Conservation (phyloP, 2,329 filamentous ascomycete species). For the Botryotinia narcissicola region DNA sequence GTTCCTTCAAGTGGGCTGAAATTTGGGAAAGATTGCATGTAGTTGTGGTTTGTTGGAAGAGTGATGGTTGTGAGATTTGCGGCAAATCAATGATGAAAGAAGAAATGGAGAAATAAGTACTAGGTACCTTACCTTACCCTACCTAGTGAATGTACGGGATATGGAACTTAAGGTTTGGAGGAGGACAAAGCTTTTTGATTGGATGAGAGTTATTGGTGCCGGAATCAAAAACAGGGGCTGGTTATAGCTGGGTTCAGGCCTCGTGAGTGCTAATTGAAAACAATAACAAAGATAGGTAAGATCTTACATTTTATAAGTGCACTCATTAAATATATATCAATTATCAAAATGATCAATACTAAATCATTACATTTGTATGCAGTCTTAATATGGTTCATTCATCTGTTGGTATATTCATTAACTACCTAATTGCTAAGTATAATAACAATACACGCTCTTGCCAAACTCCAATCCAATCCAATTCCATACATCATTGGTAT, state of each 20-base stretch:
- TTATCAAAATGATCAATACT: not conserved
- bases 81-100: slow-evolving; percentile 20
- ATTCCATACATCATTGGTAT: not conserved
- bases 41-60: not conserved
- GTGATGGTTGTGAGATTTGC: not conserved
- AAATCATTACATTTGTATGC: not conserved
- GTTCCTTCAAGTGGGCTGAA: not conserved
- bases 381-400: not conserved
- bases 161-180: slow-evolving; percentile 6
- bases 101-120: slow-evolving; percentile 4
- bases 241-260: not conserved
- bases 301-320: not conserved
- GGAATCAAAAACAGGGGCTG: not conserved
- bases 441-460: not conserved
- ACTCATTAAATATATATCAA: not conserved
- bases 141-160: not conserved
- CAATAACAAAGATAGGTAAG: not conserved
- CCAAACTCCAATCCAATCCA: not conserved
- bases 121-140: not conserved
- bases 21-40: not conserved
- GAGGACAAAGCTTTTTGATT: slow-evolving; percentile 13
- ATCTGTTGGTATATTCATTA: not conserved
- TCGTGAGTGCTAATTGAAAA: not conserved
- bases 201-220: not conserved
- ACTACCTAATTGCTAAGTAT: not conserved